phyloP scores from a whole-genome alignment of 1,284 basidiomycete species.

The Ustilago vetiveriae region DNA sequence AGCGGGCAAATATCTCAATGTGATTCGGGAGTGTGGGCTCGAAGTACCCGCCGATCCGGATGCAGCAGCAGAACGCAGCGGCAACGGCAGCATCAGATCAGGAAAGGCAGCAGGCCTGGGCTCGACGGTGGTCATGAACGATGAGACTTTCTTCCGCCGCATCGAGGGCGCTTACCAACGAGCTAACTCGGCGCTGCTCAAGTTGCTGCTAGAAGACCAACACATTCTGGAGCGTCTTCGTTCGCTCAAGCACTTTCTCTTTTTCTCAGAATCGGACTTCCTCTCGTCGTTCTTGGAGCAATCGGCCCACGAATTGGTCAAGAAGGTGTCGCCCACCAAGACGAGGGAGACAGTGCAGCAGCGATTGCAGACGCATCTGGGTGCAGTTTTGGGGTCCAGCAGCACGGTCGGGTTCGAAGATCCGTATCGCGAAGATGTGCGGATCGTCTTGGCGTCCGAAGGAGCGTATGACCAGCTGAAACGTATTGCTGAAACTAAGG shows the following conservation, averaged over 20 bases:
- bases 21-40: conserved; percentile 65
- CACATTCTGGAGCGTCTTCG: conserved; percentile 60
- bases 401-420: conserved; percentile 62
- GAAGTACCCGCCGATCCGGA: conserved; percentile 53
- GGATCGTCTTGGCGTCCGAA: conserved; percentile 62
- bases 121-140: conserved; percentile 57
- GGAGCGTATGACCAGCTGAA: conserved; percentile 65
- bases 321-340: conserved; percentile 58
- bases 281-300: conserved; percentile 65
- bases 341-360: conserved; percentile 69
- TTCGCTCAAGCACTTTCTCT: conserved; percentile 65
- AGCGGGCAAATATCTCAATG: conserved; percentile 66
- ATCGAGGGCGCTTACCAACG: conserved; percentile 64
- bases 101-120: conserved; percentile 5
- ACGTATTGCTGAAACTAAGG: conserved; percentile 65
- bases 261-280: conserved; percentile 63
- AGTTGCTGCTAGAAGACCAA: conserved; percentile 61
- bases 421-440: conserved; percentile 63
- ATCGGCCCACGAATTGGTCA: conserved; percentile 60
- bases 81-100: conserved; percentile 1
- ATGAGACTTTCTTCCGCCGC: conserved; percentile 59
- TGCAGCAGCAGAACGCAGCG: neutral
- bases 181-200: conserved; percentile 62
- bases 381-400: conserved; percentile 63
- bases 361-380: conserved; percentile 64